A percentile compares a stretch with the other conserved stretches of the same genome.
Evolutionary conservation across 2,329 filamentous ascomycete genomes (phyloP).

Genomic region (Aspergillus bombycis): DNA sequence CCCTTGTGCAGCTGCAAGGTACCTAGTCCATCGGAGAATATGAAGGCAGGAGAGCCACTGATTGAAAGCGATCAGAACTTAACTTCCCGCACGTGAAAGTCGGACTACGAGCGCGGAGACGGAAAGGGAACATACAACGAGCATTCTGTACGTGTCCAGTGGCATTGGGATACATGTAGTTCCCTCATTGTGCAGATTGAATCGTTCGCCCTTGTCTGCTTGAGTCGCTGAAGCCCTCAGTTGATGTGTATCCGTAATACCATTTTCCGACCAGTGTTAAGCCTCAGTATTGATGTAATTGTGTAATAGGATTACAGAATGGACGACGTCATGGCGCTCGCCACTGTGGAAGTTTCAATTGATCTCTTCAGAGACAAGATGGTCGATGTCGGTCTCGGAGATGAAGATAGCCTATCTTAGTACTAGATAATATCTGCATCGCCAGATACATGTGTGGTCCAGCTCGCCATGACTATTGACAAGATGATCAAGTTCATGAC

Average conservation of each 20-base stretch:
- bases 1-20: no score
- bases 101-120: no score
- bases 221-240: not conserved
- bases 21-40: no score
- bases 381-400: not conserved
- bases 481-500: not conserved
- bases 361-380: not conserved
- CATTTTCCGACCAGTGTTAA: not conserved
- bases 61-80: no score
- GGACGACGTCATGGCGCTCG: not conserved
- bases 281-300: fast-evolving
- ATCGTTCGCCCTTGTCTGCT: no score
- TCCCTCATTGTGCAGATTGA: not conserved
- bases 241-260: not conserved
- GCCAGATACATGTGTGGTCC: not conserved
- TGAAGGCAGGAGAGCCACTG: no score
- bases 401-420: not conserved
- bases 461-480: fast-evolving
- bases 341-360: not conserved
- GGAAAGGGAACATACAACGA: no score
- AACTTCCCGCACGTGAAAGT: no score
- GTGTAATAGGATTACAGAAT: not conserved
- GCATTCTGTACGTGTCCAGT: no score
- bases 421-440: not conserved
- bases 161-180: not conserved